Percentiles rank a stretch among this genome's conserved stretches.
Conservation (phyloP, 116 monocot species). For the Iris pallida region DNA sequence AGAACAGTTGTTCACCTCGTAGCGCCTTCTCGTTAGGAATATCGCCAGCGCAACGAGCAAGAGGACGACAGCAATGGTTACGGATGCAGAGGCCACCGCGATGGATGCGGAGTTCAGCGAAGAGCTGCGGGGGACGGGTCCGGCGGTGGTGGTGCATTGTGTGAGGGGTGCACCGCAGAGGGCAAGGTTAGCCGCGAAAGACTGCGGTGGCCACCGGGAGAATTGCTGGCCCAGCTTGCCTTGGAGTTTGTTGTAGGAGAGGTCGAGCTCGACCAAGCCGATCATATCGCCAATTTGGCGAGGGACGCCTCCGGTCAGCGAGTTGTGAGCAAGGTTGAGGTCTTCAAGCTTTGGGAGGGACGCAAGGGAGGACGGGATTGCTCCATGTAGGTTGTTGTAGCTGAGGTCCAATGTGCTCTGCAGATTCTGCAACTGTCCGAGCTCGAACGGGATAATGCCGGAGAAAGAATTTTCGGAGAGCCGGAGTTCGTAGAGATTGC, state of each 20-base stretch:
- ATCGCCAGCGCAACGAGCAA: slow-evolving; percentile 21
- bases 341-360: slow-evolving; percentile 73
- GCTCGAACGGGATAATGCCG: slow-evolving; percentile 49
- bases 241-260: slow-evolving; percentile 57
- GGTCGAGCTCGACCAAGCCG: slow-evolving; percentile 65
- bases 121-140: slow-evolving; percentile 1
- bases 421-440: slow-evolving; percentile 55
- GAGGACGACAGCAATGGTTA: slow-evolving; percentile 34
- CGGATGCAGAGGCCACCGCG: slow-evolving; percentile 45
- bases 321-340: slow-evolving; percentile 78
- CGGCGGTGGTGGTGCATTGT: slow-evolving; percentile 21
- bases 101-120: slow-evolving; percentile 36
- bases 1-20: slow-evolving; percentile 59
- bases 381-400: slow-evolving; percentile 57
- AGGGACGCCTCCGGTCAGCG: slow-evolving; percentile 51
- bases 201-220: slow-evolving; percentile 45
- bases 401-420: slow-evolving; percentile 75
- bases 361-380: slow-evolving; percentile 49
- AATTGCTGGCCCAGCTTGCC: slow-evolving; percentile 46
- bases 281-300: slow-evolving; percentile 55
- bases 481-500: slow-evolving; percentile 65
- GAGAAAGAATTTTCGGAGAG: slow-evolving; percentile 56
- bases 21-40: slow-evolving; percentile 13
- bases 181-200: slow-evolving; percentile 48
- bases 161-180: slow-evolving; percentile 63